A percentile compares a stretch with the other conserved stretches of the same genome.
These are phyloP conservation scores for Coemansia sp. DNA, from an alignment of 192 early-diverging fungal genomes.

Conservation along the genomic window DNA sequence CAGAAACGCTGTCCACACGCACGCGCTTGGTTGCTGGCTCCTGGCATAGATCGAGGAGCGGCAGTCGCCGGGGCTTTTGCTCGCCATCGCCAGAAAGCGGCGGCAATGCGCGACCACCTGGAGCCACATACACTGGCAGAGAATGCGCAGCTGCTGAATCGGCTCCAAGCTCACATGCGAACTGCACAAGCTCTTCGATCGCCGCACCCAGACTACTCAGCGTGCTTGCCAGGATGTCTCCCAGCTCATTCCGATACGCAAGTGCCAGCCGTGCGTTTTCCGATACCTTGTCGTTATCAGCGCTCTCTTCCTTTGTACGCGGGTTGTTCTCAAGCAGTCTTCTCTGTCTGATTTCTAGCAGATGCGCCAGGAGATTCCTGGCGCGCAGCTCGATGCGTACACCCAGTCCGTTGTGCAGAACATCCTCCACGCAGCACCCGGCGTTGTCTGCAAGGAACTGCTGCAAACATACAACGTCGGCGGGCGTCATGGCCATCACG, in stretches of 20 bases:
- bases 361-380: conserved; percentile 43
- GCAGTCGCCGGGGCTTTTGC: conserved; percentile 1
- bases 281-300: conserved; percentile 8
- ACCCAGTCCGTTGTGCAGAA: conserved; percentile 17
- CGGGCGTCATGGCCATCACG: conserved; percentile 66
- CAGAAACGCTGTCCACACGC: background rate
- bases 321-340: conserved; percentile 6
- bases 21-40: background rate
- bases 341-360: conserved; percentile 50
- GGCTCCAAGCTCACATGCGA: conserved; percentile 11
- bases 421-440: conserved; percentile 9
- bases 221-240: conserved; percentile 20
- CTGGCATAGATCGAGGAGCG: background rate
- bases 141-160: conserved; percentile 9
- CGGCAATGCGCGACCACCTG: background rate
- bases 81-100: background rate
- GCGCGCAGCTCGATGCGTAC: conserved; percentile 64
- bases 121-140: conserved; percentile 17
- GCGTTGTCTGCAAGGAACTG: conserved; percentile 14
- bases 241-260: conserved; percentile 54
- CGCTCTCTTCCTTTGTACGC: background rate
- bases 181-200: conserved; percentile 9
- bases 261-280: conserved; percentile 51
- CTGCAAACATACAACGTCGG: conserved; percentile 40
- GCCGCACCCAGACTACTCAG: conserved; percentile 7